A percentile compares a stretch with the other conserved stretches of the same genome.
These are phyloP conservation scores for Hanseniaspora clermontiae DNA, from an alignment of 805 yeast species.

Conservation along the genomic window DNA sequence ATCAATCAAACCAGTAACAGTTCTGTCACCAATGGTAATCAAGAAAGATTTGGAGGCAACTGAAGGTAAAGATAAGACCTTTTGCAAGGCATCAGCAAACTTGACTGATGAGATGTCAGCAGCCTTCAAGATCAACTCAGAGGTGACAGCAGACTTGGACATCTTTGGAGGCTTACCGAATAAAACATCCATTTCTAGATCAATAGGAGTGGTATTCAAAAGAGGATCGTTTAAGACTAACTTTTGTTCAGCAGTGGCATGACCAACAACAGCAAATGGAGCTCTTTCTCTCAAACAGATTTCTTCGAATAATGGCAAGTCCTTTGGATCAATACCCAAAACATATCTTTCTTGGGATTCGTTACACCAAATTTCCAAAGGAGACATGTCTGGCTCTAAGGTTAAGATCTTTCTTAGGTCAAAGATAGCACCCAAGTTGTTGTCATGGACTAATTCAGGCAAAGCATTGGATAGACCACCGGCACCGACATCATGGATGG, in stretches of 20 bases:
- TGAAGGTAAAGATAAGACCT: constrained; percentile 80
- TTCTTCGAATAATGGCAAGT: constrained; percentile 54
- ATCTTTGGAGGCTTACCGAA: constrained; percentile 97
- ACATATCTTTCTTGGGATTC: constrained; percentile 98
- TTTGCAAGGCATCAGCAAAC: constrained; percentile 53
- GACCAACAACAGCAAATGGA: constrained; percentile 90
- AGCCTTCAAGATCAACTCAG: constrained; percentile 38
- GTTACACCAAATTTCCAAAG: constrained; percentile 99
- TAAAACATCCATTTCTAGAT: constrained; percentile 83
- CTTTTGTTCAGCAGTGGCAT: constrained; percentile 77
- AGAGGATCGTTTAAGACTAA: constrained; percentile 68
- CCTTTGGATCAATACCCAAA: constrained; percentile 73
- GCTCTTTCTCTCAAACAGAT: constrained; percentile 94
- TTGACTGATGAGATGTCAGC: constrained; percentile 29
- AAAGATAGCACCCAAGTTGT: constrained; percentile 84
- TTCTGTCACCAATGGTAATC: constrained; percentile 95
- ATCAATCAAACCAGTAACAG: constrained; percentile 93
- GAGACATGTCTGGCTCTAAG: constrained; percentile 95
- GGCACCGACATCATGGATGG: constrained; percentile 98
- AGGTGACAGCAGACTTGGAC: constrained; percentile 62
- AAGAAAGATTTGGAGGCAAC: constrained; percentile 92
- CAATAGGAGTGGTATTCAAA: constrained; percentile 76
- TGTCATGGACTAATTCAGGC: constrained; percentile 95
- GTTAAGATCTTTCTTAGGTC: constrained; percentile 83
- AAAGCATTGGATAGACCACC: constrained; percentile 96